These are phyloP conservation scores for Raddia distichophylla DNA, from an alignment of 176 grass and related monocot species.

Conservation along the genomic window DNA sequence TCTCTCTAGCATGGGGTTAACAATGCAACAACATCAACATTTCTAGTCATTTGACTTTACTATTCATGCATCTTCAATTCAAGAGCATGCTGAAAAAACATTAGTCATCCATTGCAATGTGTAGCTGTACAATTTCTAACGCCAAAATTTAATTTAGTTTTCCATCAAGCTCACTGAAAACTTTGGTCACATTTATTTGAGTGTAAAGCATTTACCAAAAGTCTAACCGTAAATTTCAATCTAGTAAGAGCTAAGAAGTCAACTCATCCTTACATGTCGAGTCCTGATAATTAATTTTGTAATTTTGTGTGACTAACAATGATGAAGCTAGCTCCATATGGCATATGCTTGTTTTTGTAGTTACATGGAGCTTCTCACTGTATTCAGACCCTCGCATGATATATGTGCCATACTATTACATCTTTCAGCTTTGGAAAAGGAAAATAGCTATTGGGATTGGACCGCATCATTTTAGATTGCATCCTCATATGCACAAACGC, in stretches of 20 bases:
- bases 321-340: too few species aligned
- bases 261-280: background rate
- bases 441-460: background rate
- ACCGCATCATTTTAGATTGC: background rate
- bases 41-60: background rate
- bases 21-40: background rate
- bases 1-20: background rate
- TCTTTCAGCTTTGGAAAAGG: background rate
- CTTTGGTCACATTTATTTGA: background rate
- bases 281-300: background rate
- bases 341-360: too few species aligned
- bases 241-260: background rate
- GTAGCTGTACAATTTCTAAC: background rate
- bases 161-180: background rate
- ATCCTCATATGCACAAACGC: background rate
- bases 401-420: background rate
- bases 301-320: background rate
- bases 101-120: background rate
- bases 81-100: background rate
- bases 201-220: background rate
- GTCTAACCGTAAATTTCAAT: background rate
- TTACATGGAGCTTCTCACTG: background rate
- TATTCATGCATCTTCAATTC: background rate
- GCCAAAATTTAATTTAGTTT: background rate
- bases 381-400: background rate